Percentiles rank a stretch among this genome's conserved stretches.
Evolutionary conservation across 306 rosid species (phyloP).

Genomic region (Lablab purpureus): DNA sequence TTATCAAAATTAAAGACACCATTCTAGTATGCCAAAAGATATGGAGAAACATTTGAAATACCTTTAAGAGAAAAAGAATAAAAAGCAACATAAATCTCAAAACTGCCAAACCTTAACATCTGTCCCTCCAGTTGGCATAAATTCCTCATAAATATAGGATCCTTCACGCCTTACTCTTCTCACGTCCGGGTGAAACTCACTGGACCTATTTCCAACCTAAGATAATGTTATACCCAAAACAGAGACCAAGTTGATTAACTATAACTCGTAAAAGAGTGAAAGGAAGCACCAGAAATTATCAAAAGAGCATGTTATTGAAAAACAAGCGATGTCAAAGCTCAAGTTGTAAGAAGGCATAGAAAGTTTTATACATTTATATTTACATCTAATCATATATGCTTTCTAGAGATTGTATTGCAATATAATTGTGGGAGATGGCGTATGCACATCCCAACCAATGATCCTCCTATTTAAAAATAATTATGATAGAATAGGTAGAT

Average conservation of each 20-base stretch:
- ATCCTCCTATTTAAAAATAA: conserved; percentile 34
- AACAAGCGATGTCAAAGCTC: conserved; percentile 39
- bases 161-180: conserved; percentile 99
- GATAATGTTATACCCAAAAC: conserved; percentile 43
- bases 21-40: conserved; percentile 34
- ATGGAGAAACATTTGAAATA: conserved; percentile 10
- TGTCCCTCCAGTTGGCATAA: conserved; percentile 99
- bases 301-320: conserved; percentile 26
- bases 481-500: conserved; percentile 7
- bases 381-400: conserved; percentile 21
- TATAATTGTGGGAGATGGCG: conserved; percentile 34
- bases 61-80: conserved; percentile 5
- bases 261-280: conserved; percentile 14
- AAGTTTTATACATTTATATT: conserved; percentile 30
- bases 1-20: conserved; percentile 44
- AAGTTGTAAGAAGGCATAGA: conserved; percentile 30
- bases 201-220: conserved; percentile 97
- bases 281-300: conserved; percentile 28
- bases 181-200: conserved; percentile 95
- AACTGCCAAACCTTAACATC: conserved; percentile 86
- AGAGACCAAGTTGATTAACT: conserved; percentile 34
- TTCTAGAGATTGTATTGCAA: conserved; percentile 36
- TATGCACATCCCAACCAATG: conserved; percentile 35
- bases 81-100: conserved; percentile 46
- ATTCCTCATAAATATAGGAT: conserved; percentile 95